Conservation (phyloP, 768 basidiomycete species). For the Dentipellis sp. region DNA sequence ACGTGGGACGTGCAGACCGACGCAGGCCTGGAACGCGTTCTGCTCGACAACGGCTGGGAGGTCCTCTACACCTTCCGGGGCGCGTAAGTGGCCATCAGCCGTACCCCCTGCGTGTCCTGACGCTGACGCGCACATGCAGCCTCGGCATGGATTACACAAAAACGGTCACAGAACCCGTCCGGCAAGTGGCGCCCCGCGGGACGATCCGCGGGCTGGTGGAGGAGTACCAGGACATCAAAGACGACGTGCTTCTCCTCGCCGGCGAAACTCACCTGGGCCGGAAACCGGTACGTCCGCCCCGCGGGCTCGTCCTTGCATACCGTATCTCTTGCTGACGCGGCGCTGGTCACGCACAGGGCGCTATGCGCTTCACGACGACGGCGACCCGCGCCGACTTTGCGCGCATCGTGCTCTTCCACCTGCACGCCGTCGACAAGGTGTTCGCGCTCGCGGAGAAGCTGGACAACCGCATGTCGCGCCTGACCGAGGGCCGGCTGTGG, state of each 20-base stretch:
- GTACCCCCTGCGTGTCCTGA: not conserved
- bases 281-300: constrained; percentile 25
- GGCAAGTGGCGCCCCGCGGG: constrained; percentile 25
- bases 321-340: not conserved
- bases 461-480: constrained; percentile 23
- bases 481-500: constrained; percentile 27
- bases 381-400: constrained; percentile 3
- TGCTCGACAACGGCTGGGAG: constrained; percentile 30
- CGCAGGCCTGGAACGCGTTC: constrained; percentile 21
- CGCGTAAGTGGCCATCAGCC: constrained; percentile 23
- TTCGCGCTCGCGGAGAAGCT: constrained; percentile 23
- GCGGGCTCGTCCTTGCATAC: constrained; percentile 12
- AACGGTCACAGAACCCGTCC: constrained; percentile 29
- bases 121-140: constrained; percentile 14
- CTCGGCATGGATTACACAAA: constrained; percentile 35
- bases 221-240: constrained; percentile 25
- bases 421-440: constrained; percentile 6
- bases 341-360: constrained; percentile 2
- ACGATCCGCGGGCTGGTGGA: constrained; percentile 31
- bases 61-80: constrained; percentile 32
- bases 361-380: constrained; percentile 11
- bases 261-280: constrained; percentile 32
- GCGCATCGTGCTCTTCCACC: constrained; percentile 3
- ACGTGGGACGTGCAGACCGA: constrained; percentile 16
- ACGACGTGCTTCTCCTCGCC: constrained; percentile 30